Percentiles rank a stretch among this genome's conserved stretches.
Evolutionary conservation across 345 rosid genomes (phyloP).

Genomic region (Populus euphratica): DNA sequence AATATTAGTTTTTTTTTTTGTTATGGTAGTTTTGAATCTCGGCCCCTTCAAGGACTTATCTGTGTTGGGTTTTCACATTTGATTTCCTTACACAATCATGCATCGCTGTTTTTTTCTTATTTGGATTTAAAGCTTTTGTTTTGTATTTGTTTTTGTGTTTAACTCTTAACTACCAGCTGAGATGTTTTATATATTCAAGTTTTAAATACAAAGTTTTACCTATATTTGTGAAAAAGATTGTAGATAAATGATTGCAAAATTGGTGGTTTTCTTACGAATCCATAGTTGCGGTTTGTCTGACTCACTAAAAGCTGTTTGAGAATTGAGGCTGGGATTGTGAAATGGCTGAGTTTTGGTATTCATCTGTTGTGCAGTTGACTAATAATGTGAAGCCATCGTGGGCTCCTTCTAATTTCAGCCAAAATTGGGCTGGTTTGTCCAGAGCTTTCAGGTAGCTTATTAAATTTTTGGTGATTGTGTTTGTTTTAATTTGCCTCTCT

Average conservation of each 20-base stretch:
- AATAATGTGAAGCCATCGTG: slow-evolving; percentile 47
- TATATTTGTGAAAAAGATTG: not conserved
- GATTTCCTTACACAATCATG: not conserved
- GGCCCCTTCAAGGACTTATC: not conserved
- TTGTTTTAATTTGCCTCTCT: not conserved
- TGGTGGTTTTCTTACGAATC: not conserved
- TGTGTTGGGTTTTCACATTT: not conserved
- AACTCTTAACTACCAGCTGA: not conserved
- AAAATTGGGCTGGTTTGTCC: slow-evolving; percentile 44
- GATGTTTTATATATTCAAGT: not conserved
- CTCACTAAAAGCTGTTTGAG: not conserved
- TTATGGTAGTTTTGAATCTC: not conserved
- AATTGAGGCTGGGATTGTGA: not conserved
- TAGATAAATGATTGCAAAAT: not conserved
- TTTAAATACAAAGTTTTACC: not conserved
- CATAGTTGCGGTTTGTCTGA: not conserved
- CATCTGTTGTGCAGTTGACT: slow-evolving; percentile 42
- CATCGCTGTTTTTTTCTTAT: not conserved
- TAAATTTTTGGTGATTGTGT: not conserved
- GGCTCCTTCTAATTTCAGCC: slow-evolving; percentile 37
- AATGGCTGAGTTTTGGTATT: not conserved
- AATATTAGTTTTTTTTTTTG: not conserved
- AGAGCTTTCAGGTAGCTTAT: slow-evolving; percentile 73
- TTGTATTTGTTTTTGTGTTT: not conserved
- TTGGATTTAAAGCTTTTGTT: not conserved